Conservation (phyloP, 331 rosid species). For the Stylosanthes scabra region DNA sequence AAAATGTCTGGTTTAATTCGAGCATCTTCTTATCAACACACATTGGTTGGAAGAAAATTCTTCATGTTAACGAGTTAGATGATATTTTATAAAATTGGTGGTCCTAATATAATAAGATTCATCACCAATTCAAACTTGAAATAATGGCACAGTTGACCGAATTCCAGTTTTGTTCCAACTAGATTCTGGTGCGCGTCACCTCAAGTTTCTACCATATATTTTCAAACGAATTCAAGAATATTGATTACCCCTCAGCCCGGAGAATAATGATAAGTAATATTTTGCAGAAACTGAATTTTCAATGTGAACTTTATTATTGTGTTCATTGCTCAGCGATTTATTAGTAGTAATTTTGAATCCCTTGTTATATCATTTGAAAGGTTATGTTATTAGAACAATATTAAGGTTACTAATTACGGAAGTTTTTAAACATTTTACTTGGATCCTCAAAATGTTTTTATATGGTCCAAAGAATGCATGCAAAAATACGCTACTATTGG, state of each 20-base stretch:
- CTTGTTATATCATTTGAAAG: too few species aligned
- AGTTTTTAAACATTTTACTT: too few species aligned
- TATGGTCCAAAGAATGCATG: constrained; percentile 4
- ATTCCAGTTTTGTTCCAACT: constrained; percentile 26
- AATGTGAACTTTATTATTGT: background rate
- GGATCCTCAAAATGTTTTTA: background rate
- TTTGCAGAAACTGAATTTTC: too few species aligned
- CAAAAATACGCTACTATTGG: background rate
- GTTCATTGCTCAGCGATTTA: constrained; percentile 2
- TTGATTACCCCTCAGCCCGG: background rate
- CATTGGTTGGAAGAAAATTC: constrained; percentile 32
- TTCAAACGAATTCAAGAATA: background rate
- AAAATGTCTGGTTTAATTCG: too few species aligned
- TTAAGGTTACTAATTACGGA: too few species aligned
- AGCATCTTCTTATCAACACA: constrained; percentile 13
- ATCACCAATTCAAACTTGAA: constrained; percentile 32
- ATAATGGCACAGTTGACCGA: constrained; percentile 35
- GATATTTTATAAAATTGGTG: constrained; percentile 26
- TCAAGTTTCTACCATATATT: background rate
- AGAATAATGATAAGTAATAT: background rate
- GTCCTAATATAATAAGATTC: constrained; percentile 23
- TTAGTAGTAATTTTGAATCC: background rate
- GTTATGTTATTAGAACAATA: too few species aligned
- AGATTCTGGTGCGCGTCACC: constrained; percentile 35
- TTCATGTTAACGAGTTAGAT: constrained; percentile 23